These are phyloP conservation scores for Sugiyamaella floridensis DNA, from an alignment of 805 yeast genomes.

Conservation along the genomic window DNA sequence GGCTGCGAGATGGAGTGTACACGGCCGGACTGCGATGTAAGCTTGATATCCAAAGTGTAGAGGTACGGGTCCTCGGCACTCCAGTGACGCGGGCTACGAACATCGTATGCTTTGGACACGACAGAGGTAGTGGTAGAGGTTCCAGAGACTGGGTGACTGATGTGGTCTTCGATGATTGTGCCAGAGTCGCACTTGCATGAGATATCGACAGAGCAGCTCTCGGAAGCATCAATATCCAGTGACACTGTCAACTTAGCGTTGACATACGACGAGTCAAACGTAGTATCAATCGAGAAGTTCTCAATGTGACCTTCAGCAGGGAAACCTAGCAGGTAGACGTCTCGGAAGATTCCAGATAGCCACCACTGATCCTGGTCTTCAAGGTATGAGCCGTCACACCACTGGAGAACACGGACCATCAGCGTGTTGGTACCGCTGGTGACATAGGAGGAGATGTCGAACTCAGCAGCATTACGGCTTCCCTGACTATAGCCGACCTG, in stretches of 20 bases:
- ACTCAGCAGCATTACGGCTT: slow-evolving; percentile 32
- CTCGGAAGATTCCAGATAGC: slow-evolving; percentile 29
- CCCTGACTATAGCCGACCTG: slow-evolving; percentile 31
- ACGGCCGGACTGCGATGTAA: slow-evolving; percentile 7
- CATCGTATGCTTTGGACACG: neutral
- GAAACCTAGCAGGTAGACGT: slow-evolving; percentile 29
- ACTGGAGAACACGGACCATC: slow-evolving; percentile 27
- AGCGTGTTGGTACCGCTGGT: slow-evolving; percentile 11
- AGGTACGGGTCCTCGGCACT: slow-evolving; percentile 33
- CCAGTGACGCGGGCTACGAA: slow-evolving; percentile 28
- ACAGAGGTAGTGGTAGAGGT: neutral
- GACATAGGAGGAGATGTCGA: slow-evolving; percentile 22
- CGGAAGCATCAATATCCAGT: slow-evolving; percentile 2
- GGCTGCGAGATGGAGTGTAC: slow-evolving; percentile 19
- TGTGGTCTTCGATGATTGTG: neutral
- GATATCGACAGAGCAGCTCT: neutral
- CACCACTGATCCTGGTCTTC: slow-evolving; percentile 37
- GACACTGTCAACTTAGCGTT: slow-evolving; percentile 3
- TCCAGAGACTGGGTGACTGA: neutral
- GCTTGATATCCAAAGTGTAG: slow-evolving; percentile 21
- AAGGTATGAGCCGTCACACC: slow-evolving; percentile 28
- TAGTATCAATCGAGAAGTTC: slow-evolving; percentile 21
- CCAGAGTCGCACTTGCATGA: neutral
- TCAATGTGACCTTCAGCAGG: slow-evolving; percentile 25
- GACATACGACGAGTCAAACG: slow-evolving; percentile 5